phyloP scores from a whole-genome alignment of 441 rosid species.

The Jatropha podagrica region DNA sequence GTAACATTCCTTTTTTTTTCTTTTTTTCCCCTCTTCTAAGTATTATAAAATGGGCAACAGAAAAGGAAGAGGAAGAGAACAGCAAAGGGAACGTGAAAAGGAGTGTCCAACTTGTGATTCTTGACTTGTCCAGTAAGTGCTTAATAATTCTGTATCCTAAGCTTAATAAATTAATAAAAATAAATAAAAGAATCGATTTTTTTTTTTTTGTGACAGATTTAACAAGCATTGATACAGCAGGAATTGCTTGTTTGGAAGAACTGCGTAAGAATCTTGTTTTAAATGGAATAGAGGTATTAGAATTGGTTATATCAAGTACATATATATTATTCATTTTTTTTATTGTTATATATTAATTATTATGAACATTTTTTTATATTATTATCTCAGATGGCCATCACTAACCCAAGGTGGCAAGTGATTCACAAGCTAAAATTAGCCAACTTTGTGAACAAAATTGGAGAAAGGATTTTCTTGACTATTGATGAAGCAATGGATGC shows the following conservation, averaged over 20 bases:
- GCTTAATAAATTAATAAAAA: no score
- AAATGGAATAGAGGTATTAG: conserved; percentile 52
- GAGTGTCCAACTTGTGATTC: conserved; percentile 52
- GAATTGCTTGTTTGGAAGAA: conserved; percentile 73
- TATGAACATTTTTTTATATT: neutral
- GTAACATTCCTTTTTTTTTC: neutral
- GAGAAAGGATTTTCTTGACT: conserved; percentile 64
- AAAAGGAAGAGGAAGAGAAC: conserved; percentile 34
- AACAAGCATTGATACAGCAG: conserved; percentile 75
- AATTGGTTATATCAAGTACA: neutral
- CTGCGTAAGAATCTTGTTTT: conserved; percentile 51
- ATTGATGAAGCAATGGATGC: conserved; percentile 68
- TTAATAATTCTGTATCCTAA: no score
- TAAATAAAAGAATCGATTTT: neutral
- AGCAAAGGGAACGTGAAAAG: conserved; percentile 28
- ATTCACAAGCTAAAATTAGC: conserved; percentile 70
- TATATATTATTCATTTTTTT: neutral
- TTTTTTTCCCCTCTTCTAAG: conserved; percentile 35
- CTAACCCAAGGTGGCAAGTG: conserved; percentile 83
- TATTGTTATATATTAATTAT: neutral
- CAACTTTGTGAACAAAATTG: conserved; percentile 51
- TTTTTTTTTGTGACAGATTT: conserved; percentile 39
- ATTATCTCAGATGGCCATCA: conserved; percentile 53
- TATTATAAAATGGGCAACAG: conserved; percentile 45
- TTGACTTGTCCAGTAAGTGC: conserved; percentile 83